A percentile compares a stretch with the other conserved stretches of the same genome.
Conservation (phyloP, 805 yeast genomes). For the Yarrowia sp. region DNA sequence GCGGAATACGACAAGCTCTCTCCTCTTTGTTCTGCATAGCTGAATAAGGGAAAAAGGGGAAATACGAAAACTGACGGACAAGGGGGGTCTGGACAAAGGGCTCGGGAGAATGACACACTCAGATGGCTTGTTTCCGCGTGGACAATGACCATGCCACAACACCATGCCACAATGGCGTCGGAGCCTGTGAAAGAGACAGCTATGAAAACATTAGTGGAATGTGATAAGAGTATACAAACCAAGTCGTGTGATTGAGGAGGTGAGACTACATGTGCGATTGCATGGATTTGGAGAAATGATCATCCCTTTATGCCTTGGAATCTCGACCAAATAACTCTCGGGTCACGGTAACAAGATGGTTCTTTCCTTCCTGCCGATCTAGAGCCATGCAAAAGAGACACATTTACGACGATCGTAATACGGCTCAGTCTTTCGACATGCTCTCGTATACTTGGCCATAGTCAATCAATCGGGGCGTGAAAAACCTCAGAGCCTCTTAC, state of each 20-base stretch:
- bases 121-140: not conserved
- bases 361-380: not conserved
- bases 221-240: not conserved
- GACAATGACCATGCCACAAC: not conserved
- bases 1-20: not conserved
- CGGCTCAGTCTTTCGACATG: too few species aligned
- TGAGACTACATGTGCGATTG: too few species aligned
- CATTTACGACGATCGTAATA: not conserved
- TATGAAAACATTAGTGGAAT: not conserved
- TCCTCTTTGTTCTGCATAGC: not conserved
- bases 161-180: not conserved
- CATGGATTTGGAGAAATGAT: too few species aligned
- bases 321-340: not conserved
- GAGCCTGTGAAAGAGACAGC: not conserved
- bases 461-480: too few species aligned
- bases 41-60: conserved; percentile 1
- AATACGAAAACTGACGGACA: conserved; percentile 6
- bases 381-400: not conserved
- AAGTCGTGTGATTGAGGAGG: not conserved
- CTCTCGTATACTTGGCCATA: too few species aligned
- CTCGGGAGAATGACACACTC: not conserved
- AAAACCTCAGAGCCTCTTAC: too few species aligned
- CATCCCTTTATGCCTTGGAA: too few species aligned
- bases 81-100: not conserved
- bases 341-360: not conserved